These are phyloP conservation scores for Globisporangium lucens DNA, from an alignment of 352 stramenopile species.

Conservation along the genomic window DNA sequence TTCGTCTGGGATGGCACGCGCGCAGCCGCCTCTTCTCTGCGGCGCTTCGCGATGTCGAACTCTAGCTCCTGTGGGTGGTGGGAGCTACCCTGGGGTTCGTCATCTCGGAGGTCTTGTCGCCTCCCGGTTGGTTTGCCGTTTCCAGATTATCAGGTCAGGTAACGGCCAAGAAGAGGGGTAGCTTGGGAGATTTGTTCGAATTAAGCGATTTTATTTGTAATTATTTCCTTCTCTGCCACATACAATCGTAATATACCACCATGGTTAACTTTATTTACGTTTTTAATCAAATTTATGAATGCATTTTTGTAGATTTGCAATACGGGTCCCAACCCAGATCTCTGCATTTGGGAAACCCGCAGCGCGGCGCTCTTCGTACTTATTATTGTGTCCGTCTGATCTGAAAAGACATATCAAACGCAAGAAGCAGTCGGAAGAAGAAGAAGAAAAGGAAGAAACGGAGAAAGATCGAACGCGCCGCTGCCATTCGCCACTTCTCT, in stretches of 20 bases:
- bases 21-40: no score
- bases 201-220: no score
- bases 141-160: no score
- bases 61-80: no score
- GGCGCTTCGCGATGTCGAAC: no score
- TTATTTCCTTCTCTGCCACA: background rate
- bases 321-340: background rate
- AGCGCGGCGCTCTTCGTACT: no score
- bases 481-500: background rate
- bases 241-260: background rate
- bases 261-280: background rate
- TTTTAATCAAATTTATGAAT: background rate
- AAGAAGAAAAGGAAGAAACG: background rate
- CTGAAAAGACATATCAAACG: slow-evolving; percentile 4
- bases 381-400: background rate
- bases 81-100: no score
- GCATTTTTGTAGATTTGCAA: background rate
- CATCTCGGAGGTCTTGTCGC: no score
- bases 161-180: no score
- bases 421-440: slow-evolving; percentile 4
- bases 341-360: background rate
- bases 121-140: no score
- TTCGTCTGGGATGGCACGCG: no score
- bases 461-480: background rate
- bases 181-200: no score